Evolutionary conservation across 1,139 yeast species (phyloP).

Genomic region (Candida glucosophila): DNA sequence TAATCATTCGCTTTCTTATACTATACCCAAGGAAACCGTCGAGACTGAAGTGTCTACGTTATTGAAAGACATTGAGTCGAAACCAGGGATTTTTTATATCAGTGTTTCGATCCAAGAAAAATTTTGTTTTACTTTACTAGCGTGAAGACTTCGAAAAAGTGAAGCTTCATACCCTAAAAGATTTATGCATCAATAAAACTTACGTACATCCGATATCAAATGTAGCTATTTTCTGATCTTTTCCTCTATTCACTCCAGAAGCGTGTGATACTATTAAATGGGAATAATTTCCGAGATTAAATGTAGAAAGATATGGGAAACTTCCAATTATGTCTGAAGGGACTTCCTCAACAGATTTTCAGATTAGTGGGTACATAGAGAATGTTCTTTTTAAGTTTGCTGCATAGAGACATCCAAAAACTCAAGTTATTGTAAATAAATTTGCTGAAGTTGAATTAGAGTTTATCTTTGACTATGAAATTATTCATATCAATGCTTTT

Average conservation of each 20-base stretch:
- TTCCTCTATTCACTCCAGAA: conserved; percentile 19
- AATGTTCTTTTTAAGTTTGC: conserved; percentile 16
- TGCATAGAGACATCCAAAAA: conserved; percentile 12
- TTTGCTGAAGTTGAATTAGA: conserved; percentile 13
- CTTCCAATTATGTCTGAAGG: conserved; percentile 15
- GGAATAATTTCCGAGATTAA: conserved; percentile 17
- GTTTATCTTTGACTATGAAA: conserved; percentile 15
- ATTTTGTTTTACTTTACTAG: conserved; percentile 9
- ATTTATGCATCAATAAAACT: conserved; percentile 18
- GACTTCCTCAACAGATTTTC: conserved; percentile 17
- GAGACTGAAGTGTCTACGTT: conserved; percentile 12
- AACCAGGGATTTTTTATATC: conserved; percentile 15
- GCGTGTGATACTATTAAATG: conserved; percentile 22
- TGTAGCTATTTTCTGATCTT: conserved; percentile 23
- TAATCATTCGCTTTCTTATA: conserved; percentile 6
- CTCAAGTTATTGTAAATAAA: conserved; percentile 12
- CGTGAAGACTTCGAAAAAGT: conserved; percentile 1
- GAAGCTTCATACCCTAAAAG: conserved; percentile 6
- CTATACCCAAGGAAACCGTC: conserved; percentile 12
- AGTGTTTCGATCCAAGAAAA: conserved; percentile 15
- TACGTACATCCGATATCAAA: conserved; percentile 15
- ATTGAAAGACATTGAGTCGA: conserved; percentile 10
- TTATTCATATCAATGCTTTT: conserved; percentile 20
- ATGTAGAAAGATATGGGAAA: conserved; percentile 18
- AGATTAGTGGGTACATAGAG: conserved; percentile 18